These are phyloP conservation scores for Penicillium palitans DNA, from an alignment of 2,329 filamentous ascomycete genomes.

Conservation along the genomic window DNA sequence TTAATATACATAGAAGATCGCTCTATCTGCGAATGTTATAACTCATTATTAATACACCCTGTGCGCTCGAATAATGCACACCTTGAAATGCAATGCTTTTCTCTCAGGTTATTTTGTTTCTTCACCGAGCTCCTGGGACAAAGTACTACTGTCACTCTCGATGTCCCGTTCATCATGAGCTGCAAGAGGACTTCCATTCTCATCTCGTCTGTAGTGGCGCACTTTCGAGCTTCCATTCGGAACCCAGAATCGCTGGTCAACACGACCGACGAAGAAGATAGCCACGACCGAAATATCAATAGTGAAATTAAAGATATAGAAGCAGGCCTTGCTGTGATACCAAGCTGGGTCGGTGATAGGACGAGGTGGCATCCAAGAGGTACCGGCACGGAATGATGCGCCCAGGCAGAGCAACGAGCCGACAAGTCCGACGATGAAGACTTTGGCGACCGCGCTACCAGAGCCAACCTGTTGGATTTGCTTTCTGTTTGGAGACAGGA, in stretches of 20 bases:
- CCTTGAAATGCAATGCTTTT: not conserved
- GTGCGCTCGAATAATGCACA: not conserved
- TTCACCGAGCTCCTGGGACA: not conserved
- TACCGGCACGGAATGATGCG: constrained; percentile 67
- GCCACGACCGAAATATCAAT: constrained; percentile 71
- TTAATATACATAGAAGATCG: not conserved
- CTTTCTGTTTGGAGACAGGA: constrained; percentile 49
- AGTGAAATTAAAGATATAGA: constrained; percentile 77
- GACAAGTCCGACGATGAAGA: constrained; percentile 62
- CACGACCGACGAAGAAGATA: constrained; percentile 65
- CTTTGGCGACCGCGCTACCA: constrained; percentile 67
- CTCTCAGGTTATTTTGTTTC: not conserved
- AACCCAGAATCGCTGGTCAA: constrained; percentile 74
- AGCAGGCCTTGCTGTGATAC: constrained; percentile 70
- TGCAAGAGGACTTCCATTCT: not conserved
- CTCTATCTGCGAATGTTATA: not conserved
- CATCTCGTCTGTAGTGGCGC: constrained; percentile 13
- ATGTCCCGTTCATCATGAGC: not conserved
- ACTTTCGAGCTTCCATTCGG: constrained; percentile 57
- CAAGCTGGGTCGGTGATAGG: constrained; percentile 60
- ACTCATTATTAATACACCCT: not conserved
- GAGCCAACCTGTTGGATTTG: constrained; percentile 63
- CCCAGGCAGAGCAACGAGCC: constrained; percentile 65
- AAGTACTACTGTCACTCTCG: not conserved
- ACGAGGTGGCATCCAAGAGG: constrained; percentile 54